These are phyloP conservation scores for Phylloporus sp. DNA, from an alignment of 768 basidiomycete species.

Conservation along the genomic window DNA sequence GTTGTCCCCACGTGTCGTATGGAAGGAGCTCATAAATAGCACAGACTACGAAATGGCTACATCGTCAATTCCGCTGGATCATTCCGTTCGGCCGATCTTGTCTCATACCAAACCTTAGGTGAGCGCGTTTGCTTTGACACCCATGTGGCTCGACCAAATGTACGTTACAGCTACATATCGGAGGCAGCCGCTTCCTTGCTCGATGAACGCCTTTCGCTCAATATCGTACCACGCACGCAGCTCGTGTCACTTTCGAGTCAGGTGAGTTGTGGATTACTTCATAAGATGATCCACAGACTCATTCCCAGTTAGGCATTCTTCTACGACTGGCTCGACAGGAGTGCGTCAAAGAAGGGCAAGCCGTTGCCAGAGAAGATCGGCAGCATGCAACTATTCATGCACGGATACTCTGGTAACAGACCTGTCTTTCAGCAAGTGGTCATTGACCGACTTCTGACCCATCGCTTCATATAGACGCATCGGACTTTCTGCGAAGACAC, in stretches of 20 bases:
- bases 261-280: constrained; percentile 26
- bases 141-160: neutral
- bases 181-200: constrained; percentile 87
- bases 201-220: constrained; percentile 65
- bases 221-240: constrained; percentile 85
- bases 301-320: constrained; percentile 65
- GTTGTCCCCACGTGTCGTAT: neutral
- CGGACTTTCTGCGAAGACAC: constrained; percentile 79
- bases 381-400: constrained; percentile 84
- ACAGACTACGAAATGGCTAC: constrained; percentile 86
- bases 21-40: neutral
- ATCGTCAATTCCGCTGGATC: constrained; percentile 84
- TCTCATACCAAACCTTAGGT: constrained; percentile 87
- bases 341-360: constrained; percentile 78
- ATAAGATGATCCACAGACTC: neutral
- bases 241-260: constrained; percentile 79
- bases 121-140: neutral
- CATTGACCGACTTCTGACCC: neutral
- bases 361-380: constrained; percentile 84
- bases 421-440: no score
- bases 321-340: constrained; percentile 89
- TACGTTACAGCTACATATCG: constrained; percentile 64
- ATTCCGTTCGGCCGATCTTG: constrained; percentile 89
- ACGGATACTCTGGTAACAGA: constrained; percentile 67
- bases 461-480: constrained; percentile 56